Percentiles rank a stretch among this genome's conserved stretches.
These are phyloP conservation scores for Neofusicoccum sp. DNA, from an alignment of 2,329 filamentous ascomycete genomes.

Conservation along the genomic window DNA sequence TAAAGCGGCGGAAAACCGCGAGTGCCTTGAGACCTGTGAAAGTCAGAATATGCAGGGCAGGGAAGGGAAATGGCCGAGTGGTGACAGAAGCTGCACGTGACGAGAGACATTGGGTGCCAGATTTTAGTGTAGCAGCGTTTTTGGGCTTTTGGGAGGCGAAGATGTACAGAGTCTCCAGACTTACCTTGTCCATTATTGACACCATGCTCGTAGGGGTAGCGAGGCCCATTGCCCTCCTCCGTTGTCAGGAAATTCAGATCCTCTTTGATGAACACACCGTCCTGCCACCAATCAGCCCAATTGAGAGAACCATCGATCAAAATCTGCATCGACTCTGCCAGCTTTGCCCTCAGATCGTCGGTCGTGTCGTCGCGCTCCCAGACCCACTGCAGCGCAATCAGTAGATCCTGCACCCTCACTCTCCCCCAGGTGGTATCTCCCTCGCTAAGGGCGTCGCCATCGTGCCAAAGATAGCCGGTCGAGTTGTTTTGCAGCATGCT, in stretches of 20 bases:
- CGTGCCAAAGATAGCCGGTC: slow-evolving; percentile 49
- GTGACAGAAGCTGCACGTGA: not conserved
- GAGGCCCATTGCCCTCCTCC: slow-evolving; percentile 23
- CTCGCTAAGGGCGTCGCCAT: slow-evolving; percentile 33
- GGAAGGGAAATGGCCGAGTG: not conserved
- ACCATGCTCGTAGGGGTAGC: slow-evolving; percentile 24
- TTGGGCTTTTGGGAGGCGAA: too few relatives aligned
- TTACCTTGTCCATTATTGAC: slow-evolving; percentile 28
- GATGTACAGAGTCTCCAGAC: not conserved
- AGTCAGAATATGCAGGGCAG: not conserved
- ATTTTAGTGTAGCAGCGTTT: too few relatives aligned
- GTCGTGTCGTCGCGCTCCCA: slow-evolving; percentile 34
- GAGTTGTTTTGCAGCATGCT: slow-evolving; percentile 56
- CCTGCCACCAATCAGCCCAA: slow-evolving; percentile 33
- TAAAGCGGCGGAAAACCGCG: slow-evolving; percentile 47
- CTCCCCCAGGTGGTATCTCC: slow-evolving; percentile 15
- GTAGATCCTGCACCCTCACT: slow-evolving; percentile 40
- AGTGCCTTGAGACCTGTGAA: slow-evolving; percentile 46
- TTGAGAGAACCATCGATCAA: slow-evolving; percentile 37
- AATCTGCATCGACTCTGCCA: slow-evolving; percentile 46
- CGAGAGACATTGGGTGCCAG: not conserved
- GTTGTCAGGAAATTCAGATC: slow-evolving; percentile 27
- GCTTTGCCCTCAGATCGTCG: slow-evolving; percentile 19
- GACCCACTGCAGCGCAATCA: slow-evolving; percentile 50
- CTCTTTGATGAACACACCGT: slow-evolving; percentile 25